Percentiles rank a stretch among this genome's conserved stretches.
phyloP scores from a whole-genome alignment of 208 protist species.

The Leishmania amazonensis region DNA sequence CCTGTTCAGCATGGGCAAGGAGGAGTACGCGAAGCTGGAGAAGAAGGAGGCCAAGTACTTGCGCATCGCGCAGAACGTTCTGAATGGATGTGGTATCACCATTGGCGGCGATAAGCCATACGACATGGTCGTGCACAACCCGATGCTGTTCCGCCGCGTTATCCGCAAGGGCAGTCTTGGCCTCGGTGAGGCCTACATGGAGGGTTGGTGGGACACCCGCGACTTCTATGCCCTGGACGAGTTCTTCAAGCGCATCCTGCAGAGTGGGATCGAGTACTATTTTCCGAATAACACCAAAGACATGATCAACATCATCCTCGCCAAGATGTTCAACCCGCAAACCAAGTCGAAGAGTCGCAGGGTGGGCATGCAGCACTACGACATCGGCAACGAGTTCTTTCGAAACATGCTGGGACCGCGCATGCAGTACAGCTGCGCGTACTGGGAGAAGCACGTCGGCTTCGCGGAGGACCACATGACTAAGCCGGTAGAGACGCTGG shows the following conservation, averaged over 20 bases:
- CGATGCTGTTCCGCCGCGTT: constrained; percentile 41
- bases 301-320: constrained; percentile 42
- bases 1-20: constrained; percentile 22
- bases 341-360: constrained; percentile 49
- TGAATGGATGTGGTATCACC: constrained; percentile 39
- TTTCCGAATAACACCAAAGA: constrained; percentile 70
- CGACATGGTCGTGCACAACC: constrained; percentile 57
- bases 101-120: constrained; percentile 42
- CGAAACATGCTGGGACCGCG: constrained; percentile 55
- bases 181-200: constrained; percentile 60
- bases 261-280: constrained; percentile 54
- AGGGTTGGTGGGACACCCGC: constrained; percentile 64
- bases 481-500: constrained; percentile 39
- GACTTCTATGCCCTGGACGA: constrained; percentile 55
- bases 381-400: constrained; percentile 79
- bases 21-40: constrained; percentile 30
- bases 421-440: constrained; percentile 85
- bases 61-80: constrained; percentile 40
- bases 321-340: constrained; percentile 58
- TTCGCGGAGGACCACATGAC: constrained; percentile 16
- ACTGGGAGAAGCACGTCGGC: constrained; percentile 48
- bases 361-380: constrained; percentile 76
- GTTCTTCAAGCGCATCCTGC: constrained; percentile 46
- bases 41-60: constrained; percentile 44
- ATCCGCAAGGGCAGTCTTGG: constrained; percentile 56